Evolutionary conservation across 352 stramenopile species (phyloP).

Genomic region (Globisporangium polare): DNA sequence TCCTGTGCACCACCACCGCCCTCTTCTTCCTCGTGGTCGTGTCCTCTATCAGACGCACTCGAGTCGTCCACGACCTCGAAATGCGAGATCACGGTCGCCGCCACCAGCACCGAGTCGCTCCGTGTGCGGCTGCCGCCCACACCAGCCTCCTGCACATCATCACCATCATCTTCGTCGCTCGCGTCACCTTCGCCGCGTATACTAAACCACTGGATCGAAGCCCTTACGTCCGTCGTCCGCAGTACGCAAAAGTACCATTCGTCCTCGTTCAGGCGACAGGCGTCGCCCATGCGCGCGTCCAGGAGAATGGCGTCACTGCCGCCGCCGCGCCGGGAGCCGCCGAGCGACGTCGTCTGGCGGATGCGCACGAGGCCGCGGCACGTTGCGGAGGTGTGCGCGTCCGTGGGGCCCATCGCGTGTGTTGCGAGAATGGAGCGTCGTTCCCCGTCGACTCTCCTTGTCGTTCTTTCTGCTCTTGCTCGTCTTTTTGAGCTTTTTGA

Average conservation of each 20-base stretch:
- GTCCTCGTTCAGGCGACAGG: conserved; percentile 27
- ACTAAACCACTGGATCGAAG: conserved; percentile 38
- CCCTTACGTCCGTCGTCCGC: conserved; percentile 3
- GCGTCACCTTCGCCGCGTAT: conserved; percentile 26
- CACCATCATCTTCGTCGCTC: conserved; percentile 24
- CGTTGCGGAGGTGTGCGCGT: background rate
- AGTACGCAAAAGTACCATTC: conserved; percentile 49
- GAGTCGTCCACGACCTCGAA: conserved; percentile 39
- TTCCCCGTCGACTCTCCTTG: background rate
- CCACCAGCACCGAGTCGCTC: conserved; percentile 24
- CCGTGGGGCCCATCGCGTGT: background rate
- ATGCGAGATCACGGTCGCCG: conserved; percentile 29
- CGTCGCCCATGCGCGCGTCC: conserved; percentile 14
- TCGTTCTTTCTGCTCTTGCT: background rate
- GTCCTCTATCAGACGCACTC: conserved; percentile 9
- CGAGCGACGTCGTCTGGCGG: conserved; percentile 28
- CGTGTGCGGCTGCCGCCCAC: background rate
- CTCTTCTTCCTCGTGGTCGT: conserved; percentile 14
- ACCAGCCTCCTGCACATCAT: too few species aligned
- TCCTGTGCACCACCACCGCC: background rate
- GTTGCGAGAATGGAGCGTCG: background rate
- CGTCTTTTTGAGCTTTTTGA: conserved; percentile 1
- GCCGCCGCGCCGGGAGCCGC: conserved; percentile 2
- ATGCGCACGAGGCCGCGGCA: conserved; percentile 43
- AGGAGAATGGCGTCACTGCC: conserved; percentile 3